Evolutionary conservation across 1,284 basidiomycete species (phyloP), one percentile per base, ranked within the genome.

Genomic region (Boletus calvinii): DNA sequence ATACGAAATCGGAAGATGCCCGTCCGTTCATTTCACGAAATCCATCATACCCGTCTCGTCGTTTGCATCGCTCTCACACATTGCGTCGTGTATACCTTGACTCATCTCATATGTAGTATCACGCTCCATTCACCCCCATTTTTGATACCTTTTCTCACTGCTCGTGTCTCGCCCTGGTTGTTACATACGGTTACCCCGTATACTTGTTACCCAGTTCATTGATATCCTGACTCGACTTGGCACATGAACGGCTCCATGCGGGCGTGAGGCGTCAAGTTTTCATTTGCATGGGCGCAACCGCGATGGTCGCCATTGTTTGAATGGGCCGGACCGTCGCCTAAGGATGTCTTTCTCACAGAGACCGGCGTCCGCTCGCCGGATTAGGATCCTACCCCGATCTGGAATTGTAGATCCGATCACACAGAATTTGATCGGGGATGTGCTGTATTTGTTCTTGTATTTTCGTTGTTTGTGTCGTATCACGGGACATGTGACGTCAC

Each of bases 111-210:
- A 65, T 67, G 66, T 67, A 67, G 69, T 67, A 71, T 66, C 65
- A 67, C 59, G 53, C 57, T 58, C 62, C 68, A 68, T 64, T 68
- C 62, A 68, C 56, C 56, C 48, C 64, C 59, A 56, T 61, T 62
- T 67, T 68, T 66, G 69, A 71, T 71, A 71, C 65, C 65, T 53
- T 64, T 46, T 62, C 35, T 56, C 59, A 37, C 35, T 62, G 30
- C 53, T 51, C 46, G 52, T 29, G 48, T 40, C 38, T 39, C 42
- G 46, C 50, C 53, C 66, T 58, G 60, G 53, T 56, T 64, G 64
- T 67, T 61, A 55, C 65, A 70, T 71, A 56, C 65, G 65, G 65
- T 69, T 70, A 70, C 69, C 68, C 67, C 69, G 65, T 71, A 71
- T 56, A 70, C 55, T 55, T 46, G 55, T 70, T 69, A 68, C 65